These are phyloP conservation scores for Phylloporus sp. DNA, from an alignment of 768 basidiomycete species.

Conservation along the genomic window DNA sequence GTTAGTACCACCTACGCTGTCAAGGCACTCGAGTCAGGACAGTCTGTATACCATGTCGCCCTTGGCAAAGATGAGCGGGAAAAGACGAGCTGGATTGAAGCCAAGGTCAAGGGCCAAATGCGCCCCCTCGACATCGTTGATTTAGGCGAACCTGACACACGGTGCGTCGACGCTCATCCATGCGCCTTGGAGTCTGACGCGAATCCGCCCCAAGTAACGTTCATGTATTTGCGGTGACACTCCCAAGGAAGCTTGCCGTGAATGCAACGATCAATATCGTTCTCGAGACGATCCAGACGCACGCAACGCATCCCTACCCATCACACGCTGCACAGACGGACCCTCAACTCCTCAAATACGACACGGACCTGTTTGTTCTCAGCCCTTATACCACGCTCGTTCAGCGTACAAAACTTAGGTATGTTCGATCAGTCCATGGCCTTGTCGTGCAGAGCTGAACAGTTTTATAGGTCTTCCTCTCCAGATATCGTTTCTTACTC, in stretches of 20 bases:
- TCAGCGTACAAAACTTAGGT: constrained; percentile 88
- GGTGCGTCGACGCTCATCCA: constrained; percentile 39
- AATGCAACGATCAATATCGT: constrained; percentile 71
- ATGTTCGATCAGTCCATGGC: constrained; percentile 23
- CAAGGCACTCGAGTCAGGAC: constrained; percentile 59
- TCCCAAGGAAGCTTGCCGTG: constrained; percentile 55
- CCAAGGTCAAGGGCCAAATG: constrained; percentile 68
- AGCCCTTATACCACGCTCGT: constrained; percentile 79
- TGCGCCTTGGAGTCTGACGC: constrained; percentile 10
- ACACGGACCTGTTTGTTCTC: constrained; percentile 70
- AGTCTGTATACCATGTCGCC: constrained; percentile 63
- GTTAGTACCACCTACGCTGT: constrained; percentile 87
- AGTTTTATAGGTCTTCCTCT: constrained; percentile 51
- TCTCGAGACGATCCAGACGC: constrained; percentile 72
- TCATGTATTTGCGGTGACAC: constrained; percentile 54
- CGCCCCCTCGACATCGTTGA: constrained; percentile 47
- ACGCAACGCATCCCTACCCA: constrained; percentile 75
- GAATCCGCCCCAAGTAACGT: constrained; percentile 35
- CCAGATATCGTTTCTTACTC: constrained; percentile 71
- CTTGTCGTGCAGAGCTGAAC: constrained; percentile 1
- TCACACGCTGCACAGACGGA: constrained; percentile 67
- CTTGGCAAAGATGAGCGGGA: constrained; percentile 57
- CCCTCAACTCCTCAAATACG: constrained; percentile 74
- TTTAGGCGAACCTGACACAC: constrained; percentile 42
- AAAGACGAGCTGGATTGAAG: constrained; percentile 74